Conservation (phyloP, 2,329 filamentous ascomycete species). For the Trichophyton rubrum region DNA sequence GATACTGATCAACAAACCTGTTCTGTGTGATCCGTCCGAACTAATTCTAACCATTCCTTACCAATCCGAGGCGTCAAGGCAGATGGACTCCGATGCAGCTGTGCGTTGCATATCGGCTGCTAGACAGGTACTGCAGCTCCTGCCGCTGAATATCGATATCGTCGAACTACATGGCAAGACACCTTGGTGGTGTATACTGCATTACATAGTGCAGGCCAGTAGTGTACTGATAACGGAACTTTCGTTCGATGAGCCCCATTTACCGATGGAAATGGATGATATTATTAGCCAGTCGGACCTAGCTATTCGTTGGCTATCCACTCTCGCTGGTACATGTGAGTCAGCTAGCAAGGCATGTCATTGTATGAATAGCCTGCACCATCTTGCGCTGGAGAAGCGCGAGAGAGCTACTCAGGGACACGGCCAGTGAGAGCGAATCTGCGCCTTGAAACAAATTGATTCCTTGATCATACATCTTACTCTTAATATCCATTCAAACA, state of each 20-base stretch:
- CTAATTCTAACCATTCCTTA: constrained; percentile 21
- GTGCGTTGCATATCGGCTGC: constrained; percentile 25
- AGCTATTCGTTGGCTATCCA: constrained; percentile 23
- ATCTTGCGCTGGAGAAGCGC: background rate
- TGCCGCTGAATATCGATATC: constrained; percentile 22
- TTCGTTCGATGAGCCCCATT: constrained; percentile 19
- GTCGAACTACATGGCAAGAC: constrained; percentile 20
- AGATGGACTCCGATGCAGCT: constrained; percentile 24
- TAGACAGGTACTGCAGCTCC: constrained; percentile 20
- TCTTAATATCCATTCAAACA: background rate
- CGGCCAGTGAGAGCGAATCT: background rate
- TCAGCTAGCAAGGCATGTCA: constrained; percentile 22
- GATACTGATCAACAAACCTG: constrained; percentile 30
- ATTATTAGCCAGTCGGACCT: constrained; percentile 21
- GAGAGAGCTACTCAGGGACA: background rate
- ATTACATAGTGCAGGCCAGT: constrained; percentile 29
- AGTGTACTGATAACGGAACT: constrained; percentile 28
- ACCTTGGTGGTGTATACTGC: constrained; percentile 32
- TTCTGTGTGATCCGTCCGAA: constrained; percentile 21
- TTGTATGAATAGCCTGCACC: constrained; percentile 1
- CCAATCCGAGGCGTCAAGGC: constrained; percentile 20
- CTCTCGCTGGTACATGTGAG: constrained; percentile 20
- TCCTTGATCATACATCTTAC: background rate
- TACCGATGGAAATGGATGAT: constrained; percentile 16
- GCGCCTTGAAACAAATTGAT: background rate